Percentiles rank a stretch among this genome's conserved stretches.
Conservation (phyloP, 345 rosid genomes). For the Linum tenue region DNA sequence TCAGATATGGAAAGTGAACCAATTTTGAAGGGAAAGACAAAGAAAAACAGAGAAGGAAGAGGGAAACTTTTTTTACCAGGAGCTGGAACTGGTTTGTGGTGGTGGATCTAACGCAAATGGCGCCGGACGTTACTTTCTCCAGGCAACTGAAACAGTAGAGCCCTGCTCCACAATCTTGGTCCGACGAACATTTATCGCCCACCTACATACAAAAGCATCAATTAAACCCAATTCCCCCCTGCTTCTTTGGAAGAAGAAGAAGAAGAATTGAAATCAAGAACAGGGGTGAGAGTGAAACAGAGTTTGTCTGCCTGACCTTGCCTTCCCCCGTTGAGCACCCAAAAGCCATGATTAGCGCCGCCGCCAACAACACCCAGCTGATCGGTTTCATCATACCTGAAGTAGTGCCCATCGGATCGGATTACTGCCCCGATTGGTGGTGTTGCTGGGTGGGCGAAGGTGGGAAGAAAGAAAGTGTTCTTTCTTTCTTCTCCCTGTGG, state of each 20-base stretch:
- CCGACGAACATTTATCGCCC: slow-evolving; percentile 41
- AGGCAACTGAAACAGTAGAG: slow-evolving; percentile 50
- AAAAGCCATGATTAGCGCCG: no score
- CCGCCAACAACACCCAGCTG: no score
- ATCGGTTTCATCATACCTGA: no score
- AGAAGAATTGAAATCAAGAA: background rate
- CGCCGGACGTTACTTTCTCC: slow-evolving; percentile 33
- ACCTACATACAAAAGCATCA: slow-evolving; percentile 19
- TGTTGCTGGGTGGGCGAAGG: no score
- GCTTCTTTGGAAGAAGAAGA: background rate
- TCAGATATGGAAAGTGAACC: no score
- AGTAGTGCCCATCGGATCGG: no score
- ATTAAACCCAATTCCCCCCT: no score
- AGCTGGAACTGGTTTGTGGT: slow-evolving; percentile 51
- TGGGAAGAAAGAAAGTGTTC: no score
- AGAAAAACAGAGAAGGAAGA: background rate
- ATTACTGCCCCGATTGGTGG: no score
- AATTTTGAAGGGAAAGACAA: background rate
- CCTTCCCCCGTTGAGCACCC: slow-evolving; percentile 40
- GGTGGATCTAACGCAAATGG: slow-evolving; percentile 47
- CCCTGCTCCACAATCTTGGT: slow-evolving; percentile 57
- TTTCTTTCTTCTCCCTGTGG: no score
- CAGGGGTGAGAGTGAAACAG: background rate
- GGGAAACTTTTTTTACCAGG: slow-evolving; percentile 23
- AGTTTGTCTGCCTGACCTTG: slow-evolving; percentile 23